These are phyloP conservation scores for Begonia peltatifolia DNA, from an alignment of 306 rosid species.

Conservation along the genomic window DNA sequence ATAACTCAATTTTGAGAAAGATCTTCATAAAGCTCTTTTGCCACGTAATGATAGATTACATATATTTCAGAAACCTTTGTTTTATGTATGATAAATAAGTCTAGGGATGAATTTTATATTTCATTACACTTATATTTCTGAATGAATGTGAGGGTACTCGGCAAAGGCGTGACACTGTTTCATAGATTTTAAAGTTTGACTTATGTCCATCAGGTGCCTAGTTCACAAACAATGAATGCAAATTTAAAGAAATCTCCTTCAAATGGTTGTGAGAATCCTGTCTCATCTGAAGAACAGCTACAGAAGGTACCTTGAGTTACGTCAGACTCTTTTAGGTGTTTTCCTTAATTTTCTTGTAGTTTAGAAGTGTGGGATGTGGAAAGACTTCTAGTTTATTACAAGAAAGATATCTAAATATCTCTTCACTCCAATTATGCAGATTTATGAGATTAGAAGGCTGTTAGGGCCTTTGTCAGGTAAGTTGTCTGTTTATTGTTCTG, in stretches of 20 bases:
- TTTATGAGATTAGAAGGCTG: constrained; percentile 41
- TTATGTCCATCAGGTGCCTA: constrained; percentile 16
- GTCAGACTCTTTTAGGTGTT: too few species aligned
- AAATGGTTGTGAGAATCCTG: constrained; percentile 27
- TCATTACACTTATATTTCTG: too few species aligned
- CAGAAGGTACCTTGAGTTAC: constrained; percentile 35
- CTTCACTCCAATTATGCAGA: constrained; percentile 17
- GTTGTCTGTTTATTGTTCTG: constrained; percentile 37
- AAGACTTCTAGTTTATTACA: too few species aligned
- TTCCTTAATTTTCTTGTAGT: too few species aligned
- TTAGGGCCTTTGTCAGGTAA: constrained; percentile 49
- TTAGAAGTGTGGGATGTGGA: too few species aligned
- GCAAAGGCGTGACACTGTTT: background rate
- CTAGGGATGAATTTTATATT: too few species aligned
- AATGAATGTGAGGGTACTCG: too few species aligned
- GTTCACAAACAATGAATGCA: constrained; percentile 33
- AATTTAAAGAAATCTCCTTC: constrained; percentile 35
- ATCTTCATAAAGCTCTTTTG: too few species aligned
- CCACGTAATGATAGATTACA: too few species aligned
- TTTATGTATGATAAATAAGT: too few species aligned
- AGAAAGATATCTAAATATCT: background rate
- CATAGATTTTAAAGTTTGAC: constrained; percentile 16
- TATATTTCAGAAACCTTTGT: too few species aligned
- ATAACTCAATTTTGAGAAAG: too few species aligned
- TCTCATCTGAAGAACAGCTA: constrained; percentile 44